phyloP scores from a whole-genome alignment of 441 rosid genomes.

The Cnidoscolus chayamansa region DNA sequence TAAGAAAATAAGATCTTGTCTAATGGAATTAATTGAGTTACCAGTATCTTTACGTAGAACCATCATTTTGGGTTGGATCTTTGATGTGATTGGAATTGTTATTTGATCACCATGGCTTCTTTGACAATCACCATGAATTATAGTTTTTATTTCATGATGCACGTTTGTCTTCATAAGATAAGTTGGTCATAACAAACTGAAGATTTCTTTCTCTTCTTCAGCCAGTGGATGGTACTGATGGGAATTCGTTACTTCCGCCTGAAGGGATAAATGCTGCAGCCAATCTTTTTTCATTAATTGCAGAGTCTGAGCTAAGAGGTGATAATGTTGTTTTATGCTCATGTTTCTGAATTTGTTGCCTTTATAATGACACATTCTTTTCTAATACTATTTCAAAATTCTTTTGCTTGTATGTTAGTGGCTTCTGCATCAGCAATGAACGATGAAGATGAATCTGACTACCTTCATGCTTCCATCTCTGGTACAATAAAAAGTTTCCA shows the following conservation, averaged over 20 bases:
- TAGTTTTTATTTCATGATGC: not conserved
- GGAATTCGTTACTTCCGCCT: slow-evolving; percentile 60
- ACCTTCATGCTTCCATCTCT: slow-evolving; percentile 80
- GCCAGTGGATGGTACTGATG: slow-evolving; percentile 59
- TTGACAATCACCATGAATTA: not conserved
- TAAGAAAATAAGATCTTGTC: not conserved
- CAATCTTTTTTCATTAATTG: slow-evolving; percentile 68
- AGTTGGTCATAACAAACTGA: slow-evolving; percentile 25
- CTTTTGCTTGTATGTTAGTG: slow-evolving; percentile 35
- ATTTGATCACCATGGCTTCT: not conserved
- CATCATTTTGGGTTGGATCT: not conserved
- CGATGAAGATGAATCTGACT: slow-evolving; percentile 58
- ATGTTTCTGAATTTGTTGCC: slow-evolving; percentile 20
- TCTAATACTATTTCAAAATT: slow-evolving; percentile 14
- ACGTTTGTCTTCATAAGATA: slow-evolving; percentile 9
- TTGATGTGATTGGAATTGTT: not conserved
- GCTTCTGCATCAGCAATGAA: slow-evolving; percentile 76
- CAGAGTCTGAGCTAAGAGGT: slow-evolving; percentile 87
- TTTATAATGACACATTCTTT: slow-evolving; percentile 18
- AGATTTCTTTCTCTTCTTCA: slow-evolving; percentile 35
- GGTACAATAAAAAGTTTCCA: slow-evolving; percentile 44
- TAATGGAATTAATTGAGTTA: not conserved
- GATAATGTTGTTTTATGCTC: slow-evolving; percentile 19
- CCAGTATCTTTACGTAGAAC: not conserved
- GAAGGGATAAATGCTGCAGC: slow-evolving; percentile 87